Evolutionary conservation across 495 filamentous ascomycete species (phyloP).

Genomic region (Hypoxylon fuscum): DNA sequence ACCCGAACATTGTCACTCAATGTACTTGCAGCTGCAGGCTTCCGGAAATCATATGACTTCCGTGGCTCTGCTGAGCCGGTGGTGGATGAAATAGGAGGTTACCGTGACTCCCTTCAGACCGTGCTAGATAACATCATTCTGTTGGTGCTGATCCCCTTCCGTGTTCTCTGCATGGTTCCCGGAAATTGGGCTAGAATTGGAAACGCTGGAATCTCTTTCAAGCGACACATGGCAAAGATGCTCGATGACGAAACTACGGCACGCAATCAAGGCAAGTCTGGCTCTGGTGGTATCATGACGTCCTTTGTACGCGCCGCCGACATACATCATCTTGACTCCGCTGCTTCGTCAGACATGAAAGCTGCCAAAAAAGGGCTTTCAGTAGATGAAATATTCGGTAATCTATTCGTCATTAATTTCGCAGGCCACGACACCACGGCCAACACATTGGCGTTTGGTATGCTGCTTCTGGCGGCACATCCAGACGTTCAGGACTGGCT

Average conservation of each 20-base stretch:
- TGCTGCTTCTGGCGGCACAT: constrained; percentile 53
- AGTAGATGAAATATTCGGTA: constrained; percentile 56
- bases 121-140: constrained; percentile 39
- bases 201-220: constrained; percentile 15
- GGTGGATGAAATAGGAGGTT: constrained; percentile 21
- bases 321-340: neutral
- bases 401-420: constrained; percentile 59
- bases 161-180: constrained; percentile 7
- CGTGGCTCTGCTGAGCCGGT: constrained; percentile 18
- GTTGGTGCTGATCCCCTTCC: constrained; percentile 31
- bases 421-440: constrained; percentile 64
- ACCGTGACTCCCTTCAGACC: constrained; percentile 40
- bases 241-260: constrained; percentile 45
- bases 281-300: constrained; percentile 25
- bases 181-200: constrained; percentile 19
- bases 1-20: constrained; percentile 47
- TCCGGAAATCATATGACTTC: constrained; percentile 49
- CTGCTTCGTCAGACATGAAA: neutral
- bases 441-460: constrained; percentile 51
- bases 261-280: constrained; percentile 38
- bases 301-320: constrained; percentile 20
- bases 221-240: constrained; percentile 40
- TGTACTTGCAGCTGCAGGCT: constrained; percentile 47
- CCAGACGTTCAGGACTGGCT: constrained; percentile 55
- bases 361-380: constrained; percentile 34